Base-by-base conservation (phyloP, 2,329 filamentous ascomycete species). In the Colletotrichum australisinense region DNA sequence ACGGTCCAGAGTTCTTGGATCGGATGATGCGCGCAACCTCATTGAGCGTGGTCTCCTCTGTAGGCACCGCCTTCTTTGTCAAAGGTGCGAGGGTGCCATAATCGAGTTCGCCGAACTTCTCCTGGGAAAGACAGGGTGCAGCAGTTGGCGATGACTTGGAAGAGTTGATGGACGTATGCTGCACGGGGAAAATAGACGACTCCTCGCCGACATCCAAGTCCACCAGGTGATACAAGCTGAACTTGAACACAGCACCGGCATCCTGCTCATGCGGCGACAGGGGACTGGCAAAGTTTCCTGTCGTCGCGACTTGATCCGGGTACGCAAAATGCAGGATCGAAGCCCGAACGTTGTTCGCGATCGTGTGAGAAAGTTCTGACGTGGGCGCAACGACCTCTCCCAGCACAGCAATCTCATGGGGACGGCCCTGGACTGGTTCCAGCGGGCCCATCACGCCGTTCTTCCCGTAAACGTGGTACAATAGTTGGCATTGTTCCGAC, bases 1-100 rank as follows among this genome's bases (percentile, higher is more conserved):
- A 89, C 0, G 87, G 87, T 0, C 87, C 87, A 0, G 86, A 80
- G 62, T 88, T 89, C 76, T 89, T 90, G 22, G 85, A 87, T 0
- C 87, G 83, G 1, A 88, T 74, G 1, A 87, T 80, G 1, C 79
- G 80, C 0, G 85, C 83, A 4, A 87, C 56, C 32, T 86, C 82
- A 0, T 80, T 74, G 7, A 74, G 55, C 69, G 5, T 72, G 4
- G 58, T 58, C 32, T 63, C 58, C 30, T 19, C 58, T 28, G 6
- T 30, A 0, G 66, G 58, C 3, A 69, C 58, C 4, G 9, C 19
- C 58, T 69, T 69, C 19, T 24, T 55, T 5, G 14, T 46, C 19
- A 69, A 19, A 16, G 66, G 58, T 4, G 58, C 11, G n/a, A 69
- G 58, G 24, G 14, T 32, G 19, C 58, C 58, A 5, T 55, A 3